Base-by-base conservation (phyloP, 345 rosid species). In the Sisymbrium altissimum region DNA sequence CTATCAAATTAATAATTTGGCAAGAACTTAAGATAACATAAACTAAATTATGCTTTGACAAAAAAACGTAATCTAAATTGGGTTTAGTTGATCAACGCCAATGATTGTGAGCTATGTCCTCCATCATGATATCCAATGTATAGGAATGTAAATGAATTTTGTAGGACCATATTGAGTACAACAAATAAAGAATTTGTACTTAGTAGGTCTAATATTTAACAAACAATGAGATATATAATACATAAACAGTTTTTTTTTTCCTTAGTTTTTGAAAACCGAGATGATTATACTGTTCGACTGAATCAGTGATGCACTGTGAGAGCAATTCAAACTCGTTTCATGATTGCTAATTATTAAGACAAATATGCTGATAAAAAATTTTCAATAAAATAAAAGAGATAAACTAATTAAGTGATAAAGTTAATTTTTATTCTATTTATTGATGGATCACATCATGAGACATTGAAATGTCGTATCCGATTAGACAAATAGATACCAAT, bases 371-470 rank as follows among this genome's bases (percentile, higher is more conserved):
- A 46, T 14, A 23, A 1, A 23, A 23, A 23, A 23, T 3, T 23
- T 23, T 23, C 25, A 1, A 3, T 23, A 23, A 23, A 23, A n/a
- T n/a, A 50, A 66, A 36, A 13, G 25, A 49, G 5, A 49, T 23
- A 25, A 67, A 17, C 18, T 6, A 41, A 17, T 1, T 39, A 44
- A 30, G 13, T 7, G 2, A 32, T 19, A 44, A 56, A 8, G 21
- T n/a, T 41, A 17, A 21, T 0, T n/a, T 40, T 59, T 48, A 61
- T 71, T 71, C 61, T 62, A 14, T 18, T 10, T 71, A 40, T 18
- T 52, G 62, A 50, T 33, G 35, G 10, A 39, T 50, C 53, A 61
- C 68, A 71, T 50, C 61, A 62, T 52, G 62, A 50, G 54, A 40
- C 5, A 18, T 8, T 63, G 69, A 40, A 62, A 40, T 30, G 41